Evolutionary conservation across 352 stramenopile genomes (phyloP).

Genomic region (Phytophthora pistaciae): DNA sequence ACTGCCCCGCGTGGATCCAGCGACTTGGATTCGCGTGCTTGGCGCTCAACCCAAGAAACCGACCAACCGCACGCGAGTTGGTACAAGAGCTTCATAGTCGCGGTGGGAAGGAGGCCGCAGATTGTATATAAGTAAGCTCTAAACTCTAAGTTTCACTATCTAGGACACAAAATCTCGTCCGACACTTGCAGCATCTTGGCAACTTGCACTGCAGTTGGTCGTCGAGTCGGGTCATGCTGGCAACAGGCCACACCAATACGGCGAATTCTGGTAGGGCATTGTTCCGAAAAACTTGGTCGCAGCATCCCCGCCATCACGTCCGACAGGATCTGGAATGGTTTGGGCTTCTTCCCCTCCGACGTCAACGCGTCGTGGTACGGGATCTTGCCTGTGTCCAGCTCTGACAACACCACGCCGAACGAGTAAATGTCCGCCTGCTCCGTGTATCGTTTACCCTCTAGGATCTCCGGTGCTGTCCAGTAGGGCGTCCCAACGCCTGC

Average conservation of each 20-base stretch:
- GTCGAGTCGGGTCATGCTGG: background rate
- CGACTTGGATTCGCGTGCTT: constrained; percentile 33
- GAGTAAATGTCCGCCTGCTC: constrained; percentile 46
- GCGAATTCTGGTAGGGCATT: background rate
- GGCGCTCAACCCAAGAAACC: constrained; percentile 8
- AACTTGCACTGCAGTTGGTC: background rate
- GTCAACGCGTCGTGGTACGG: constrained; percentile 33
- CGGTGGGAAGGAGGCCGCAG: background rate
- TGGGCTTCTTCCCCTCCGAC: constrained; percentile 29
- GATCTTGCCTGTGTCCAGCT: constrained; percentile 38
- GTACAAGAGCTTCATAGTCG: constrained; percentile 3
- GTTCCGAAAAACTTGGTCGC: background rate
- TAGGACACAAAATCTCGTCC: background rate
- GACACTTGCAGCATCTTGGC: background rate
- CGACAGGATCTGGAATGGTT: constrained; percentile 40
- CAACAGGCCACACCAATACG: background rate
- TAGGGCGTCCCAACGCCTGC: constrained; percentile 26
- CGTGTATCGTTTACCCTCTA: constrained; percentile 24
- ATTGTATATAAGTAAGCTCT: background rate
- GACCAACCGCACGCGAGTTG: constrained; percentile 13
- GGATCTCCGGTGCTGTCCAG: constrained; percentile 43
- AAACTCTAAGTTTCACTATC: background rate
- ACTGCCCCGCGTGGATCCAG: constrained; percentile 47
- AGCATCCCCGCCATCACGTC: constrained; percentile 14
- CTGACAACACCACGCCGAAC: constrained; percentile 43